phyloP scores from a whole-genome alignment of 805 yeast species.

The Wickerhamomyces strasburgensis region DNA sequence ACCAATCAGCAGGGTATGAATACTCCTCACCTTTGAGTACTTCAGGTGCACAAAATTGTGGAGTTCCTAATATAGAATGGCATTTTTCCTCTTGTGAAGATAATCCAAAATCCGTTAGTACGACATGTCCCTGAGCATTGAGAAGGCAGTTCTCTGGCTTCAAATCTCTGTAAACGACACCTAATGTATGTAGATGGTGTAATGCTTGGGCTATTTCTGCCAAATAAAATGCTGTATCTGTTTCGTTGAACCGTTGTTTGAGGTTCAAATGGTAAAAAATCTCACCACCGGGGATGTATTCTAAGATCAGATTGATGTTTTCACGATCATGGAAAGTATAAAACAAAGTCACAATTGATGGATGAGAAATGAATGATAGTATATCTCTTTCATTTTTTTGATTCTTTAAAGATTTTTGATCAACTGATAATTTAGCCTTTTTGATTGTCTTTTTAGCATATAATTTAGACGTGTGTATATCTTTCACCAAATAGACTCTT shows the following conservation, averaged over 20 bases:
- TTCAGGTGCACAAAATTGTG: slow-evolving; percentile 73
- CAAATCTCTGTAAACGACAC: slow-evolving; percentile 81
- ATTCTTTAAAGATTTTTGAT: slow-evolving; percentile 50
- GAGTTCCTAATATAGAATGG: slow-evolving; percentile 39
- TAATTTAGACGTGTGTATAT: slow-evolving; percentile 50
- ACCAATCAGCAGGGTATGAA: slow-evolving; percentile 83
- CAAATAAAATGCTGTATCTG: slow-evolving; percentile 66
- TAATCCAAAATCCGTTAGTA: slow-evolving; percentile 82
- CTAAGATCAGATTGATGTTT: slow-evolving; percentile 69
- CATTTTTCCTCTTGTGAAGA: slow-evolving; percentile 36
- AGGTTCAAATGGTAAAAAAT: slow-evolving; percentile 43
- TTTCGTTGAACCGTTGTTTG: slow-evolving; percentile 47
- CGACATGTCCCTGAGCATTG: slow-evolving; percentile 72
- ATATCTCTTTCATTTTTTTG: slow-evolving; percentile 78
- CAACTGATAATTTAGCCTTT: slow-evolving; percentile 71
- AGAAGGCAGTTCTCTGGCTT: slow-evolving; percentile 88
- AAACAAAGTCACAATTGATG: slow-evolving; percentile 74
- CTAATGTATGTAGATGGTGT: slow-evolving; percentile 68
- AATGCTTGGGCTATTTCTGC: slow-evolving; percentile 81
- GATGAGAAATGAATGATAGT: slow-evolving; percentile 65
- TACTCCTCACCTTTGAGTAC: slow-evolving; percentile 74
- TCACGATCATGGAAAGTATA: slow-evolving; percentile 80
- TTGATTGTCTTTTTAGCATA: slow-evolving; percentile 85
- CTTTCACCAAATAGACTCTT: slow-evolving; percentile 74
- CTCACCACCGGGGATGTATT: slow-evolving; percentile 89